Evolutionary conservation across 305 asterid species (phyloP).

Genomic region (Fraxinus floribunda): DNA sequence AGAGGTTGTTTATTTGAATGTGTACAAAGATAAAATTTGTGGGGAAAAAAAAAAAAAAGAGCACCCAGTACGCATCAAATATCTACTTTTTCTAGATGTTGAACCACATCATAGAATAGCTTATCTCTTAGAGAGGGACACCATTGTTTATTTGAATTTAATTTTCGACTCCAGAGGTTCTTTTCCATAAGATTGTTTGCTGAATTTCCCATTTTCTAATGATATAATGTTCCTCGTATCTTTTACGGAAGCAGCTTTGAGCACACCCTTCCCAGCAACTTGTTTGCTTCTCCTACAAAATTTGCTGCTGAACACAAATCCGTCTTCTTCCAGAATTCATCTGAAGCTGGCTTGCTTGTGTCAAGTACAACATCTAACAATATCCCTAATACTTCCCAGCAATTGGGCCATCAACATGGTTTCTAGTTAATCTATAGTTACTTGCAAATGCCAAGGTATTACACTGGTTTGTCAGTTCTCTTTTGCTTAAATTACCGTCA

Average conservation of each 20-base stretch:
- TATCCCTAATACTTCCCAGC: conserved; percentile 35
- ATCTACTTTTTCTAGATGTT: not conserved
- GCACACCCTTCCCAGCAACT: conserved; percentile 74
- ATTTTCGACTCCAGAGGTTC: not conserved
- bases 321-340: conserved; percentile 38
- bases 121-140: not conserved
- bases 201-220: not conserved
- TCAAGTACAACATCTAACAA: conserved; percentile 49
- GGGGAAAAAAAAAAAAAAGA: no score
- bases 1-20: no score
- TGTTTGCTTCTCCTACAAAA: conserved; percentile 83
- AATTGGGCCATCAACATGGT: conserved; percentile 56
- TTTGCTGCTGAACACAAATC: conserved; percentile 46
- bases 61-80: not conserved
- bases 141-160: not conserved
- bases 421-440: conserved; percentile 58
- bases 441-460: conserved; percentile 76
- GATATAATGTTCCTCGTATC: not conserved
- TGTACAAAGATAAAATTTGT: no score
- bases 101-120: not conserved
- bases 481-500: conserved; percentile 1
- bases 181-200: not conserved
- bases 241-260: conserved; percentile 56
- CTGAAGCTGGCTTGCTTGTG: conserved; percentile 35
- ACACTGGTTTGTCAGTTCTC: not conserved